Percentiles rank a stretch among this genome's conserved stretches.
Evolutionary conservation across 75 land plant species (phyloP).

Genomic region (Pinus tabuliformis): DNA sequence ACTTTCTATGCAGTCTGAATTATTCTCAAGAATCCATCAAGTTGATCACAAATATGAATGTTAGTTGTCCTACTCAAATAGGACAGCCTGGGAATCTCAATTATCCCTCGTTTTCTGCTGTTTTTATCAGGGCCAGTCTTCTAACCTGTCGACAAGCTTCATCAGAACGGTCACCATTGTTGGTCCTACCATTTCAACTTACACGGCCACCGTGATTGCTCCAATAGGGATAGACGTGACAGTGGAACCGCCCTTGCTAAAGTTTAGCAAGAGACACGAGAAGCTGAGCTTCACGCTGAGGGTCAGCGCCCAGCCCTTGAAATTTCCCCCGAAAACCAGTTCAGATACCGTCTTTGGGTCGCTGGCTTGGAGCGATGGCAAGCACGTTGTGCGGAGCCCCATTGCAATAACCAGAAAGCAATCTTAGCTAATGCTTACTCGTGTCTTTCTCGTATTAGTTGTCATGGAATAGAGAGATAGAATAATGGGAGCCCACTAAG

Average conservation of each 20-base stretch:
- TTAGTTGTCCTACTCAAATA: constrained; percentile 12
- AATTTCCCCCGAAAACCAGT: constrained; percentile 29
- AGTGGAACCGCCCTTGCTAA: constrained; percentile 45
- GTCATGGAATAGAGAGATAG: no score
- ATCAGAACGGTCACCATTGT: constrained; percentile 66
- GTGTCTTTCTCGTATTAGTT: background rate
- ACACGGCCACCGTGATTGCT: constrained; percentile 20
- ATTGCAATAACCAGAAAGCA: constrained; percentile 17
- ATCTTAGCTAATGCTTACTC: background rate
- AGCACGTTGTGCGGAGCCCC: constrained; percentile 53
- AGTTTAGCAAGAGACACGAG: constrained; percentile 41
- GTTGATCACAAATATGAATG: background rate
- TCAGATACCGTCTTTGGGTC: constrained; percentile 36
- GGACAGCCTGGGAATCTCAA: constrained; percentile 54
- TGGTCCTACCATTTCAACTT: constrained; percentile 36
- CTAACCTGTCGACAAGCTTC: constrained; percentile 38
- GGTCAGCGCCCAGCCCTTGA: constrained; percentile 23
- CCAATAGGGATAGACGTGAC: constrained; percentile 39
- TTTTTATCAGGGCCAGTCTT: constrained; percentile 34
- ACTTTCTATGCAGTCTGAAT: constrained; percentile 71
- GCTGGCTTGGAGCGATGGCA: constrained; percentile 54
- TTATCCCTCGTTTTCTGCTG: constrained; percentile 64
- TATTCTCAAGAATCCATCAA: constrained; percentile 30
- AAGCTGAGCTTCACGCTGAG: constrained; percentile 48
- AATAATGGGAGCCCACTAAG: no score